Evolutionary conservation across 2,329 filamentous ascomycete genomes (phyloP), one percentile per base, ranked within the genome.

Genomic region (Lasiodiplodia theobromae): DNA sequence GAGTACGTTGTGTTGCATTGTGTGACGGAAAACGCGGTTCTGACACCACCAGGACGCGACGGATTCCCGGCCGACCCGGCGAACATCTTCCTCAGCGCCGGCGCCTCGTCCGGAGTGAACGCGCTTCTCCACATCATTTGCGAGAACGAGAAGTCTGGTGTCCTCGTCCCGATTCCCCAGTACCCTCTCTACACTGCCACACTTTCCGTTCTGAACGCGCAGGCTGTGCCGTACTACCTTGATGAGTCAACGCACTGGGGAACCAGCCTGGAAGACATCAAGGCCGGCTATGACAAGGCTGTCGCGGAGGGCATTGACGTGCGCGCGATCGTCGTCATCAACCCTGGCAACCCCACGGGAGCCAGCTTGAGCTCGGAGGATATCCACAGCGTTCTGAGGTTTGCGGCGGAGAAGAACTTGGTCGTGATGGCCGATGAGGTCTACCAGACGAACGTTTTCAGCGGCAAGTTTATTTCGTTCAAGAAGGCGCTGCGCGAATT

Each of bases 401-500:
- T 97, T 71, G 95, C 96, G 49, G 90, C 89, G 34, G 86, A 94
- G 79, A 89, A 97, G 85, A 89, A 91, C 74, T 87, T 99, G 31
- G 94, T 98, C 68, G 86, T 98, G 72, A 88, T 99, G 76, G 96
- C 96, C 65, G 96, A 99, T 77, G 96, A 99, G 82, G 96, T 99
- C 47, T 99, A 99, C 88, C 96, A 99, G 84, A 98, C 96, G 77
- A 99, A 99, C 81, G 92, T 99, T 74, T 99, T 99, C 83, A 85
- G 92, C 71, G 96, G 96, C 80, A 87, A 95, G 79, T 99, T 99
- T 85, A 89, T 92, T 83, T 96, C 92, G 76, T 98, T 99, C 90
- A 98, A 98, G 85, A 89, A 92, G 75, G 89, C 91, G 51, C 88
- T 99, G 63, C 89, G 94, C 71, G 86, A 91, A 74, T 84, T 98